Evolutionary conservation across 106 monocot genomes (phyloP).

Genomic region (Ottelia alismoides): DNA sequence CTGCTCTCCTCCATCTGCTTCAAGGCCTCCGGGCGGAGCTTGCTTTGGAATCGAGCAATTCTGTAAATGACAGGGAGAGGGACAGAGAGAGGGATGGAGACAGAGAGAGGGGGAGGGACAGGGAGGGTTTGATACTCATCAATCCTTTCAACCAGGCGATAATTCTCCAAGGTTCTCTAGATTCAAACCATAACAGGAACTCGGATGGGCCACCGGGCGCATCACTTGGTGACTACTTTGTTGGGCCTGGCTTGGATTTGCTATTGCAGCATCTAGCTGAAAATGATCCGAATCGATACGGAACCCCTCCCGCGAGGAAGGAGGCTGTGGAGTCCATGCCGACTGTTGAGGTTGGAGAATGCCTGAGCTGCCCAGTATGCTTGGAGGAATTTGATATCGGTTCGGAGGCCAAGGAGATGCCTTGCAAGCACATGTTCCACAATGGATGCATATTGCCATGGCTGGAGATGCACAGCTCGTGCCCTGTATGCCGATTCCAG

Average conservation of each 20-base stretch:
- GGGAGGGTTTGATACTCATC: slow-evolving; percentile 33
- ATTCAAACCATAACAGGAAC: slow-evolving; percentile 4
- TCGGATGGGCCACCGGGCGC: slow-evolving; percentile 6
- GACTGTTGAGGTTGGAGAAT: slow-evolving; percentile 44
- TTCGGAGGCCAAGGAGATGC: slow-evolving; percentile 51
- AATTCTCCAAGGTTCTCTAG: slow-evolving; percentile 21
- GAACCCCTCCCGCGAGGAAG: slow-evolving; percentile 64
- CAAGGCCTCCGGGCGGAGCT: slow-evolving; percentile 19
- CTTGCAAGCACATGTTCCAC: slow-evolving; percentile 73
- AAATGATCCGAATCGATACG: slow-evolving; percentile 52
- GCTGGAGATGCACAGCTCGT: slow-evolving; percentile 80
- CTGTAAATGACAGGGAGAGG: slow-evolving; percentile 14
- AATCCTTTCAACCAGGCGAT: slow-evolving; percentile 37
- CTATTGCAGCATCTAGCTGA: slow-evolving; percentile 70
- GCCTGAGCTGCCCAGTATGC: slow-evolving; percentile 49
- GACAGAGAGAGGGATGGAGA: slow-evolving; percentile 10
- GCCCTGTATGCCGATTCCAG: slow-evolving; percentile 80
- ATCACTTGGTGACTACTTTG: slow-evolving; percentile 47
- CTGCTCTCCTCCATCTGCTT: slow-evolving; percentile 32
- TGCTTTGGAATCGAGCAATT: slow-evolving; percentile 7
- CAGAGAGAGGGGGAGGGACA: slow-evolving; percentile 20
- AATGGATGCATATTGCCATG: slow-evolving; percentile 60
- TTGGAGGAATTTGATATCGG: slow-evolving; percentile 62
- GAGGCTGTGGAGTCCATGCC: slow-evolving; percentile 58
- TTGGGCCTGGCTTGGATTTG: slow-evolving; percentile 43